These are phyloP conservation scores for Camelina laxa DNA, from an alignment of 345 rosid genomes.

Conservation along the genomic window DNA sequence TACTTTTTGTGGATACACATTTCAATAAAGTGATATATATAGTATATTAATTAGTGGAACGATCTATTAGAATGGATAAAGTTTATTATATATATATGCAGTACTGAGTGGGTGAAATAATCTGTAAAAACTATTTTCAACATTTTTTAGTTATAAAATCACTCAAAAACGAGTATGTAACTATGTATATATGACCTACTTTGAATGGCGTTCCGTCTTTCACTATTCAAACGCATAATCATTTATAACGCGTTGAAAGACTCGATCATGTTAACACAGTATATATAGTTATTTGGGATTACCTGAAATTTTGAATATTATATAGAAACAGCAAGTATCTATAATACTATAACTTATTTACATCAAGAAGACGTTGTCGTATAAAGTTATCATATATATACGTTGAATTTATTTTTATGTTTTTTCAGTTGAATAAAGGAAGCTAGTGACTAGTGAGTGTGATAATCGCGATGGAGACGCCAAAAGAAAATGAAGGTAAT, in stretches of 20 bases:
- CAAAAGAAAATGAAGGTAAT: not conserved
- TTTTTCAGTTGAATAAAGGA: not conserved
- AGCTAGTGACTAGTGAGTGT: not conserved
- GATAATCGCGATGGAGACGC: not conserved
- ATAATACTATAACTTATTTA: not conserved
- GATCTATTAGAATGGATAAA: not conserved
- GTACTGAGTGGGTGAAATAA: not conserved
- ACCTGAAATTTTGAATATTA: not conserved
- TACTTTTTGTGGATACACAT: not conserved
- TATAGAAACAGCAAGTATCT: not conserved
- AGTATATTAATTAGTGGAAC: not conserved
- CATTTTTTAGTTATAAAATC: not conserved
- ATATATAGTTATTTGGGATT: not conserved
- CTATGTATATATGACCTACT: not conserved
- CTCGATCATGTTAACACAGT: not conserved
- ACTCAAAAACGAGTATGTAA: not conserved
- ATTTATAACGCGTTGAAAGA: slow-evolving; percentile 9
- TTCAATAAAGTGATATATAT: not conserved
- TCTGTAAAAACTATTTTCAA: not conserved
- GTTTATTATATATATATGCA: not conserved
- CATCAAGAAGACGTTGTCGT: not conserved
- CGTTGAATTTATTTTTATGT: not conserved
- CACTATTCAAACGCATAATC: not conserved
- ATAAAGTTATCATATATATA: no score
- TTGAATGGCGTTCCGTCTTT: not conserved